phyloP scores from a whole-genome alignment of 2,329 filamentous ascomycete genomes.

The Didymella pinodella region DNA sequence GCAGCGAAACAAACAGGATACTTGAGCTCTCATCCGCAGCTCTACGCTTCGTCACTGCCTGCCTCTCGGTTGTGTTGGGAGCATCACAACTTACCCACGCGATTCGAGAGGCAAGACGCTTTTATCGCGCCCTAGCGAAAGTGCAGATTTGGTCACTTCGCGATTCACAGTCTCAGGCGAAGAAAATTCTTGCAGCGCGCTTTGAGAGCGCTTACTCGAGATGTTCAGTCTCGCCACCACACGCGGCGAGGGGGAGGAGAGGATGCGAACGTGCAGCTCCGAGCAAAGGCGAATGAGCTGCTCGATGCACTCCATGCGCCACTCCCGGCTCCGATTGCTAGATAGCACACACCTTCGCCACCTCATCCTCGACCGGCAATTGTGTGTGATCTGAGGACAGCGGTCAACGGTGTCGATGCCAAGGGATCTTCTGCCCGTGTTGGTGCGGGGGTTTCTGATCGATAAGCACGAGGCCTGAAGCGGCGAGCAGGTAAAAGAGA shows the following conservation, averaged over 20 bases:
- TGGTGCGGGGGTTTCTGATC: slow-evolving; percentile 23
- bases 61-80: slow-evolving; percentile 34
- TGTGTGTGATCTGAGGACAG: slow-evolving; percentile 21
- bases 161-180: slow-evolving; percentile 16
- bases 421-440: slow-evolving; percentile 20
- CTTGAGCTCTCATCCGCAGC: slow-evolving; percentile 8
- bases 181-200: slow-evolving; percentile 27
- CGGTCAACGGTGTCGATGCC: slow-evolving; percentile 21
- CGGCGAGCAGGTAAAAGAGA: background rate
- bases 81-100: slow-evolving; percentile 26
- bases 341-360: background rate
- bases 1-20: background rate
- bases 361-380: slow-evolving; percentile 4
- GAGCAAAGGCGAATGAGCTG: slow-evolving; percentile 10
- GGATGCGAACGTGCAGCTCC: too few relatives aligned
- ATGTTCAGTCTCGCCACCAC: slow-evolving; percentile 24
- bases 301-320: slow-evolving; percentile 22
- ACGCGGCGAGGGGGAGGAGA: slow-evolving; percentile 7
- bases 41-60: slow-evolving; percentile 25
- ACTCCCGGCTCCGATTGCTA: background rate
- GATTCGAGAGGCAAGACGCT: slow-evolving; percentile 22
- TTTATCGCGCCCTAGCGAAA: slow-evolving; percentile 32
- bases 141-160: slow-evolving; percentile 24
- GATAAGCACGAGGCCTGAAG: background rate
- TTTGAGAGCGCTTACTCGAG: slow-evolving; percentile 21